Base-by-base conservation (phyloP, 257 asterid species). In the Plantago ovata region DNA sequence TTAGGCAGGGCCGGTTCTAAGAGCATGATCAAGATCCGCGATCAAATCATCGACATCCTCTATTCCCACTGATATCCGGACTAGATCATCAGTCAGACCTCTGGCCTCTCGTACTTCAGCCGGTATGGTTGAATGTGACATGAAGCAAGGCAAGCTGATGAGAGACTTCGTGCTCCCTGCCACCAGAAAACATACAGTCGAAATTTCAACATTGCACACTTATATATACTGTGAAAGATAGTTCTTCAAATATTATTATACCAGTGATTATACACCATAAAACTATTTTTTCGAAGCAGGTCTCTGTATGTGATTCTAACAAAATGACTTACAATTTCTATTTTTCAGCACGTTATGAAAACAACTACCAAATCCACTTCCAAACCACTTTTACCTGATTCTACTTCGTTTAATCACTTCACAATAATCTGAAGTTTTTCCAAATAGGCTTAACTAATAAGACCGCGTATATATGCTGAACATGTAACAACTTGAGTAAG, bases 161-260 rank as follows among this genome's bases (percentile, higher is more conserved):
- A 86, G 89, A 46, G 94, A 86, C 74, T 89, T 80, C 13, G 84
- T 90, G 48, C 97, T 89, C 64, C 84, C 87, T 86, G 82, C 60
- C 51, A 16, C 50, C 47, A 9, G 20, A 50, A 20, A 41, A 11
- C n/a, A 28, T 28, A 28, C 36, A 4, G 23, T 55, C 18, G 21
- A 13, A 46, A 21, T 40, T 9, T 56, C 36, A 28, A 28, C 36
- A 28, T 28, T 28, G 36, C 36, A 28, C 36, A 28, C 36, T 28
- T 28, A 28, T 2, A 45, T 0, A 18, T 45, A 62, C 16, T 4
- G 16, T 39, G 36, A 9, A 20, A 12, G 10, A 18, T n/a, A 33
- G 16, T 9, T 15, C 42, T 43, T 38, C n/a, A 13, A 9, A n/a
- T n/a, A n/a, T n/a, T n/a, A n/a, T n/a, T n/a, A n/a, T n/a, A n/a